phyloP scores from a whole-genome alignment of 148 eudicot species.

The Fagopyrum tataricum region DNA sequence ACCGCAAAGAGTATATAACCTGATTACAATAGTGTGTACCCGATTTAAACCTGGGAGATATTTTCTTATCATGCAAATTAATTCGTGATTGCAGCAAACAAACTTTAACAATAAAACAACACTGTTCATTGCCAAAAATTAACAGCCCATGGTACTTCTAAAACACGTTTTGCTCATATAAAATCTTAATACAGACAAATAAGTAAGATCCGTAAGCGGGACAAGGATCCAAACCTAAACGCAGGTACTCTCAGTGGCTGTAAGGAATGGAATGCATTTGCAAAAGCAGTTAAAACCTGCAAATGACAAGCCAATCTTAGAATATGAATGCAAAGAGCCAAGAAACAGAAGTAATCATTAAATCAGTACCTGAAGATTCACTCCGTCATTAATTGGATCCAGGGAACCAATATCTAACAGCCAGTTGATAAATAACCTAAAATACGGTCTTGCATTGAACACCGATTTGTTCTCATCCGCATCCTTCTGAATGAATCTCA shows the following conservation, averaged over 20 bases:
- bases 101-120: neutral
- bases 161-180: neutral
- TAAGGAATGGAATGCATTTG: slow-evolving; percentile 83
- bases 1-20: neutral
- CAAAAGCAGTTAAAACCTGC: slow-evolving; percentile 83
- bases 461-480: slow-evolving; percentile 69
- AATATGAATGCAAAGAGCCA: neutral
- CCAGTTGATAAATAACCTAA: slow-evolving; percentile 85
- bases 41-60: neutral
- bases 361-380: slow-evolving; percentile 64
- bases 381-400: slow-evolving; percentile 77
- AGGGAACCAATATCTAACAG: slow-evolving; percentile 61
- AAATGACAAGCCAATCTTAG: slow-evolving; percentile 15
- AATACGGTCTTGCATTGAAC: slow-evolving; percentile 93
- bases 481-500: slow-evolving; percentile 69
- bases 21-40: neutral
- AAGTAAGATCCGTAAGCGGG: neutral
- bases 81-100: neutral
- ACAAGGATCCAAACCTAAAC: slow-evolving; percentile 46
- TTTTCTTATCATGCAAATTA: neutral
- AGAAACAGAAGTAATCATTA: slow-evolving; percentile 6
- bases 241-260: slow-evolving; percentile 93
- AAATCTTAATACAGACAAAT: neutral
- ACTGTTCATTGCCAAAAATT: neutral
- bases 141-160: neutral